Conservation (phyloP, 2,329 filamentous ascomycete genomes). For the Dendryphion nanum region DNA sequence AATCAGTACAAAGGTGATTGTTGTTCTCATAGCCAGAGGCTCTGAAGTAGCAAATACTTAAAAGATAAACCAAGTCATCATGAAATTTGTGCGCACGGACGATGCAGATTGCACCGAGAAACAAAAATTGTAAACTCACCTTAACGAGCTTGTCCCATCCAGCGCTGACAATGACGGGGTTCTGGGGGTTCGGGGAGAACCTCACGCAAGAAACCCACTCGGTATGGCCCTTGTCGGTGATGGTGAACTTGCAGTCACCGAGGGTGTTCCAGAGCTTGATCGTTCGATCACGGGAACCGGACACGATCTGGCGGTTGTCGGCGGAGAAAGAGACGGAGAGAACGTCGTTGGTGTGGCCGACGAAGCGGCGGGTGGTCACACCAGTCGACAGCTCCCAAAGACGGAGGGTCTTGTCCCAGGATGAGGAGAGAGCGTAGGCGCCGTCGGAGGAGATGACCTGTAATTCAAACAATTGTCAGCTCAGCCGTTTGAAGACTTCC, state of each 20-base stretch:
- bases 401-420: constrained; percentile 99
- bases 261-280: constrained; percentile 99
- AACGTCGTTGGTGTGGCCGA: constrained; percentile 99
- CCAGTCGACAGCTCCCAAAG: constrained; percentile 98
- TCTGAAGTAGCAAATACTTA: constrained; percentile 99
- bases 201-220: constrained; percentile 99
- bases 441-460: constrained; percentile 99
- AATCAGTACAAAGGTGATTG: constrained; percentile 82
- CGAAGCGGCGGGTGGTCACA: constrained; percentile 95
- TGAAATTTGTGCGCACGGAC: constrained; percentile 48
- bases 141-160: constrained; percentile 99
- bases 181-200: constrained; percentile 99
- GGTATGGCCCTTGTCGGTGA: constrained; percentile 99
- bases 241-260: constrained; percentile 99
- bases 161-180: constrained; percentile 97
- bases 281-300: constrained; percentile 93
- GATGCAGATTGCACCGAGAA: constrained; percentile 1
- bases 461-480: constrained; percentile 38
- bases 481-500: constrained; percentile 19
- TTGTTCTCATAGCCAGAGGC: constrained; percentile 96
- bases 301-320: constrained; percentile 99
- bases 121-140: constrained; percentile 61
- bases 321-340: constrained; percentile 99
- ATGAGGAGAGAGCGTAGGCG: constrained; percentile 97
- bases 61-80: constrained; percentile 86